Evolutionary conservation across 225 moss, liverwort and hornwort genomes (phyloP).

Genomic region (Pseudoscleropodium purum): DNA sequence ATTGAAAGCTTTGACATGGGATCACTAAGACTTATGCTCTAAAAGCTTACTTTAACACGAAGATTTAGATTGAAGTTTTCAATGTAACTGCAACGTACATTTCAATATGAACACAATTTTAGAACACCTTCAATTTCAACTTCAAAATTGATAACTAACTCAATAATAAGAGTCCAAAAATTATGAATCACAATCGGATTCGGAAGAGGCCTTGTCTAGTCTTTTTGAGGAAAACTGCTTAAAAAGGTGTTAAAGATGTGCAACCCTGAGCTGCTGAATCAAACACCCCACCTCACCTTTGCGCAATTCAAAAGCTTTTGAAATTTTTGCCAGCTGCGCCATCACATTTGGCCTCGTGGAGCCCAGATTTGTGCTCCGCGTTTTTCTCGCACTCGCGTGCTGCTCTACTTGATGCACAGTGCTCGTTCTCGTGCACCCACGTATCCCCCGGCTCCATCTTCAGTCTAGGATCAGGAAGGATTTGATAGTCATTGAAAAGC

Average conservation of each 20-base stretch:
- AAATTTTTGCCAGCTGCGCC: conserved; percentile 4
- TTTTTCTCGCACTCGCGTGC: conserved; percentile 11
- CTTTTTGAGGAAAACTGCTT: neutral
- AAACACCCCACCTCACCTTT: neutral
- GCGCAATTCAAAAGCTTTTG: neutral
- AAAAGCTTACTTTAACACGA: neutral
- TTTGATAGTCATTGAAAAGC: conserved; percentile 23
- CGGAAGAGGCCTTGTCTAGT: too few species aligned
- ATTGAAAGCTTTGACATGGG: neutral
- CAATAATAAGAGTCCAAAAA: neutral
- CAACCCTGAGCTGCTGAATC: too few species aligned
- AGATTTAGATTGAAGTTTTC: neutral
- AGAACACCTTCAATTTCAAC: neutral
- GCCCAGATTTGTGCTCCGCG: neutral
- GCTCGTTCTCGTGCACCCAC: conserved; percentile 20
- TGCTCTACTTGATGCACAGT: neutral
- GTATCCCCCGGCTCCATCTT: conserved; percentile 16
- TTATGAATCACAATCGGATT: neutral
- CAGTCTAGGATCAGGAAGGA: conserved; percentile 12
- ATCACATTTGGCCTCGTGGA: conserved; percentile 19
- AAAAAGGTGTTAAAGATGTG: neutral
- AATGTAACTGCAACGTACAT: neutral
- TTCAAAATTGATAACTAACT: neutral
- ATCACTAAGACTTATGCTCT: neutral
- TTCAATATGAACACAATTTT: neutral